These are phyloP conservation scores for Takakia lepidozioides DNA, from an alignment of 225 moss, liverwort and hornwort genomes.

Conservation along the genomic window DNA sequence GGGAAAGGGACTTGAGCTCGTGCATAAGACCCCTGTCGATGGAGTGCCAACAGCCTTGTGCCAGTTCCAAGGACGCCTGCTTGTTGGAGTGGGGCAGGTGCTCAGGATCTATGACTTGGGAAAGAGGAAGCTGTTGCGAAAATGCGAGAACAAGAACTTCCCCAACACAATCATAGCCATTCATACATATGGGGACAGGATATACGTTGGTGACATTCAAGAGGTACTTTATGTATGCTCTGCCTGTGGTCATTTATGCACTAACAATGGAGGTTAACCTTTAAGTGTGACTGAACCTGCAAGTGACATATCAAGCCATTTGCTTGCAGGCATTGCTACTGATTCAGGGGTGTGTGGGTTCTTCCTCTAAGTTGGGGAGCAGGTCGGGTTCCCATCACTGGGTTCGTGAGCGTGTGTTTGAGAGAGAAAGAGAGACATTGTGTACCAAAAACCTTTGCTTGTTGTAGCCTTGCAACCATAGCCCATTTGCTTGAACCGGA, in stretches of 20 bases:
- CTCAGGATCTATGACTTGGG: slow-evolving; percentile 96
- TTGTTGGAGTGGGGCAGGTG: slow-evolving; percentile 93
- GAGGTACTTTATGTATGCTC: slow-evolving; percentile 40
- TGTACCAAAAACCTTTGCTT: no score
- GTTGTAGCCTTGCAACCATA: no score
- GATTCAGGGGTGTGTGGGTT: no score
- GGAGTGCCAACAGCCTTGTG: slow-evolving; percentile 97
- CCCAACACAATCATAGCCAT: slow-evolving; percentile 97
- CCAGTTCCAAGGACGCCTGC: slow-evolving; percentile 93
- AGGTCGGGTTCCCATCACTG: no score
- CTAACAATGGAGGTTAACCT: no score
- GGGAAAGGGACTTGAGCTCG: slow-evolving; percentile 79
- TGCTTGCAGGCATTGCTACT: no score
- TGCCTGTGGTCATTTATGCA: not conserved
- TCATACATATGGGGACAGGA: slow-evolving; percentile 94
- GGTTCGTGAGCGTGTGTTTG: no score
- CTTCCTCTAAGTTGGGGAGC: no score
- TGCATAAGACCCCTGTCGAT: slow-evolving; percentile 96
- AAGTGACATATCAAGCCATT: no score
- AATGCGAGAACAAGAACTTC: slow-evolving; percentile 97
- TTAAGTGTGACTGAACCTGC: no score
- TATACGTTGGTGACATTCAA: slow-evolving; percentile 97
- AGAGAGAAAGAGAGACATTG: no score
- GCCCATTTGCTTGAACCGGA: no score
- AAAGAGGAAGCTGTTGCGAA: slow-evolving; percentile 87